These are phyloP conservation scores for Scheffersomyces insectosa DNA, from an alignment of 1,139 yeast genomes.

Conservation along the genomic window DNA sequence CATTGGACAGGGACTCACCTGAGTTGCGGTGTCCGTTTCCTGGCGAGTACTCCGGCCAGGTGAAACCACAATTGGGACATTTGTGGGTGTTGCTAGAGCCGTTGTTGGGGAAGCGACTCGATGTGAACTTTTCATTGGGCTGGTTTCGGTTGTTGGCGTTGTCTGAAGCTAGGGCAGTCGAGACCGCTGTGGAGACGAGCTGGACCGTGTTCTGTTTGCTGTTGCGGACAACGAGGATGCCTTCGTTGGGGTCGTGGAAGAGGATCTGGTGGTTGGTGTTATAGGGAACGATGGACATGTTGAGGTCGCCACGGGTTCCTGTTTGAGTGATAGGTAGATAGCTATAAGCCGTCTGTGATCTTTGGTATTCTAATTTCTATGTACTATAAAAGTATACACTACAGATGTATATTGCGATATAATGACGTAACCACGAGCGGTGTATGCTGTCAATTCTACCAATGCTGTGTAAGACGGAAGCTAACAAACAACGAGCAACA, in stretches of 20 bases:
- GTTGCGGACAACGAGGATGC: conserved; percentile 48
- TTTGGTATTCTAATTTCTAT: too few relatives aligned
- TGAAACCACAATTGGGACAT: conserved; percentile 49
- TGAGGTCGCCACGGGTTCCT: not conserved
- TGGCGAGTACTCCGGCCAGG: conserved; percentile 17
- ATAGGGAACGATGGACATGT: conserved; percentile 45
- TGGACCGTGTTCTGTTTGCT: conserved; percentile 41
- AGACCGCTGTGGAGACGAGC: conserved; percentile 21
- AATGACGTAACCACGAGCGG: too few relatives aligned
- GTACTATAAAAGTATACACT: too few relatives aligned
- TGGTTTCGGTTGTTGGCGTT: not conserved
- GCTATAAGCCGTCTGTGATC: too few relatives aligned
- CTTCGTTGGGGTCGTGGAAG: conserved; percentile 40
- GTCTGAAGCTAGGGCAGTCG: not conserved
- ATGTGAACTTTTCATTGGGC: not conserved
- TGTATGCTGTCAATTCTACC: too few relatives aligned
- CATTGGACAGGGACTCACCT: not conserved
- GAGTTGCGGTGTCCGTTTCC: conserved; percentile 2
- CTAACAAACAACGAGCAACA: too few relatives aligned
- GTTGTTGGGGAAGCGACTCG: not conserved
- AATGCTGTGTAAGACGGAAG: too few relatives aligned
- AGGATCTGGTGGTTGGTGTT: conserved; percentile 32
- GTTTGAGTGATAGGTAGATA: too few relatives aligned
- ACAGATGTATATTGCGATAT: too few relatives aligned
- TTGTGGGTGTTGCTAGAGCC: conserved; percentile 7